These are phyloP conservation scores for Eustoma russellianum DNA, from an alignment of 257 asterid genomes.

Conservation along the genomic window DNA sequence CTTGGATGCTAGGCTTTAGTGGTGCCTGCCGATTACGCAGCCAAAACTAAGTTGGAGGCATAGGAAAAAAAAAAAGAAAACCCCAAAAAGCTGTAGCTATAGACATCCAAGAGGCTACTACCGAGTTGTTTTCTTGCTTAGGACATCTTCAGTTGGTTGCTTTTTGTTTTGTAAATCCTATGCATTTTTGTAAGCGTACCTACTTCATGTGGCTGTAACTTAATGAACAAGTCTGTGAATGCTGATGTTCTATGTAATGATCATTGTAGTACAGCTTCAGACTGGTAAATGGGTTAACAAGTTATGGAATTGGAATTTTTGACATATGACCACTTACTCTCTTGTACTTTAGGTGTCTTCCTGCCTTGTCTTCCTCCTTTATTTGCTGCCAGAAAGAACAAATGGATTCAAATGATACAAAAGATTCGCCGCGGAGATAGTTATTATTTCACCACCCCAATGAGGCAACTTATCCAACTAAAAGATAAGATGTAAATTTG, in stretches of 20 bases:
- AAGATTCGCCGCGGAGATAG: too few relatives aligned
- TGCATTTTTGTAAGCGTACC: conserved; percentile 24
- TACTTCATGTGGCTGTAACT: conserved; percentile 54
- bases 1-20: conserved; percentile 55
- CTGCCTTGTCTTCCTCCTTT: too few relatives aligned
- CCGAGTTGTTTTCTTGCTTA: conserved; percentile 4
- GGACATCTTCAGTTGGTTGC: conserved; percentile 16
- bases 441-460: too few relatives aligned
- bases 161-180: conserved; percentile 43
- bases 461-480: too few relatives aligned
- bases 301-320: not conserved
- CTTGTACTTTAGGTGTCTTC: too few relatives aligned
- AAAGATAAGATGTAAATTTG: too few relatives aligned
- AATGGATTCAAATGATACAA: too few relatives aligned
- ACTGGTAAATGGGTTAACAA: conserved; percentile 6
- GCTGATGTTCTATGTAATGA: conserved; percentile 9
- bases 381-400: too few relatives aligned
- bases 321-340: too few relatives aligned
- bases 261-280: conserved; percentile 32
- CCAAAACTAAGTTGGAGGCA: conserved; percentile 22
- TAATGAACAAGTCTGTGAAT: conserved; percentile 49
- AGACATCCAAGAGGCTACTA: conserved; percentile 54
- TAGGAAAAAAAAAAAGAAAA: conserved; percentile 29
- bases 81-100: conserved; percentile 24
- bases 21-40: conserved; percentile 57